Percentiles rank a stretch among this genome's conserved stretches.
Conservation (phyloP, 306 rosid genomes). For the Pachyrhizus erosus region DNA sequence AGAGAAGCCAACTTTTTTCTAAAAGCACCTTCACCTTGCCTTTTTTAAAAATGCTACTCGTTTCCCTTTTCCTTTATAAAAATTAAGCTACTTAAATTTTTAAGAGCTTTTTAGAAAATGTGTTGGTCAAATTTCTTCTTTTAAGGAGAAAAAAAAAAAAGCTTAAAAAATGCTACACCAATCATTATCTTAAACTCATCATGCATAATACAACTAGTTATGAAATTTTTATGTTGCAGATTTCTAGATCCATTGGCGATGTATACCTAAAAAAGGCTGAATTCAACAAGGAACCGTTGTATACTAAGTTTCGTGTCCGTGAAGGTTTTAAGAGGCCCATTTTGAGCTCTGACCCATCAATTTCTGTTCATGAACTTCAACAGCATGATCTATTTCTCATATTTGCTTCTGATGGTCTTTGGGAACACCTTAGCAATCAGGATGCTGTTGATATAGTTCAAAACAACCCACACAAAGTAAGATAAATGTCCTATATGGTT, state of each 20-base stretch:
- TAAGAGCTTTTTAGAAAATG: not conserved
- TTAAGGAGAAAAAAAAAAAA: not conserved
- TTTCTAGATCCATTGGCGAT: slow-evolving; percentile 88
- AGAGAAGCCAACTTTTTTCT: not conserved
- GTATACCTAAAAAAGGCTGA: slow-evolving; percentile 81
- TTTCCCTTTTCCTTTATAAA: not conserved
- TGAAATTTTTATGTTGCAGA: slow-evolving; percentile 51
- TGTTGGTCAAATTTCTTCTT: not conserved
- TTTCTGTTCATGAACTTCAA: slow-evolving; percentile 76
- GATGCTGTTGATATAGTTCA: slow-evolving; percentile 88
- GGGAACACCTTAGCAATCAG: slow-evolving; percentile 95
- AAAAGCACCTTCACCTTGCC: not conserved
- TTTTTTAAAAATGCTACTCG: not conserved
- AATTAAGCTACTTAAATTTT: not conserved
- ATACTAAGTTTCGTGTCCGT: slow-evolving; percentile 76
- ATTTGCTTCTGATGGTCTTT: slow-evolving; percentile 93
- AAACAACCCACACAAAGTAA: slow-evolving; percentile 75
- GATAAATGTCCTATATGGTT: slow-evolving; percentile 36
- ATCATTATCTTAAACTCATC: not conserved
- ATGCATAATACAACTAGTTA: slow-evolving; percentile 12
- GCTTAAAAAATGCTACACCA: no score
- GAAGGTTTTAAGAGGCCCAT: slow-evolving; percentile 77
- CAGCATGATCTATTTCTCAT: slow-evolving; percentile 76
- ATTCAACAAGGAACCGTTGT: slow-evolving; percentile 82
- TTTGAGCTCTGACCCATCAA: slow-evolving; percentile 85